Evolutionary conservation across 805 yeast genomes (phyloP), one percentile per base, ranked within the genome.

Genomic region (Grigorovia humatica): DNA sequence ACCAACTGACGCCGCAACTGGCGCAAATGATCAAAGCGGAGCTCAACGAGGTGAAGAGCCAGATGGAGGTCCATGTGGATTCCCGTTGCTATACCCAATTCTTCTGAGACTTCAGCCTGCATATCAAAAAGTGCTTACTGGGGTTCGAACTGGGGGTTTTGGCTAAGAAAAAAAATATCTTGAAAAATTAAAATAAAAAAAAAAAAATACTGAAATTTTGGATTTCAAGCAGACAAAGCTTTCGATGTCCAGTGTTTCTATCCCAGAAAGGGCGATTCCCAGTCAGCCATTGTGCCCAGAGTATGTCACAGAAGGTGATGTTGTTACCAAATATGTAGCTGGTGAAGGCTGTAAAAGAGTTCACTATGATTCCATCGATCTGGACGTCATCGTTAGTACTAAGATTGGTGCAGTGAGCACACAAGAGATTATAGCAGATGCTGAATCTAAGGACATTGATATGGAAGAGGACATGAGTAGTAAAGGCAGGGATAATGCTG

Each of bases 21-120:
- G 96, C 97, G 0, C 89, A 87, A 66, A 80, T 79, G 67, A 88
- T 91, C 59, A 85, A 83, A 68, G 85, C 83, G 42, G 98, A 91
- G 67, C 72, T 91, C 64, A 90, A 93, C 67, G 77, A 74, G 50
- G 70, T 89, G 63, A 90, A 88, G 70, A 71, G 81, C 20, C 80
- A 78, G 54, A 91, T 91, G 99, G 82, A 76, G 38, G 76, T 91
- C 38, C 98, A 91, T 65, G 84, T 80, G 48, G 80, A 77, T 19
- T 87, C 96, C 1, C 75, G 78, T 58, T 81, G 88, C 58, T 81
- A 83, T 66, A 91, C 97, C 1, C 96, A 89, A 63, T 91, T 85
- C 67, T 84, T 82, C 59, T 89, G 20, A 45, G 20, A 41, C 19
- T 32, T 20, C 19, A n/a, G n/a, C n/a, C n/a, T n/a, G n/a, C 27